These are phyloP conservation scores for Exidia glandulosa DNA, from an alignment of 768 basidiomycete genomes.

Conservation along the genomic window DNA sequence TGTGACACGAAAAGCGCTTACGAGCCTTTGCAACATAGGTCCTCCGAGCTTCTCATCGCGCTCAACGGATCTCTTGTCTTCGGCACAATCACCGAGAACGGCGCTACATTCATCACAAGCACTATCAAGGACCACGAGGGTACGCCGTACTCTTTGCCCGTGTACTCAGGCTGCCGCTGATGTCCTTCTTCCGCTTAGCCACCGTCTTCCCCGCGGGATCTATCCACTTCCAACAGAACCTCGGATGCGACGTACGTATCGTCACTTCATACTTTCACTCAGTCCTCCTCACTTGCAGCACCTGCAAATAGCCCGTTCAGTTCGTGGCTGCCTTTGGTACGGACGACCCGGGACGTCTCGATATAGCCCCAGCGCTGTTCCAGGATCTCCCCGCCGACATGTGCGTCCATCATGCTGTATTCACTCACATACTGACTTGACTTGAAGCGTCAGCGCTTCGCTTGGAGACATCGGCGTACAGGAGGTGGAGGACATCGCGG, in stretches of 20 bases:
- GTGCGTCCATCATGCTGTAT: not conserved
- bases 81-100: not conserved
- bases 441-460: conserved; percentile 17
- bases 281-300: not conserved
- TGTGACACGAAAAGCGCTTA: not conserved
- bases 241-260: conserved; percentile 10
- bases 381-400: conserved; percentile 2
- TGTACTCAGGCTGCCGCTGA: not conserved
- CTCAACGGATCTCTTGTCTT: not conserved
- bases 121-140: not conserved
- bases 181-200: conserved; percentile 5
- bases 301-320: conserved; percentile 14
- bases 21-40: not conserved
- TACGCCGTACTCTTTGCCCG: not conserved
- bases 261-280: too few relatives aligned
- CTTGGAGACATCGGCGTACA: conserved; percentile 19
- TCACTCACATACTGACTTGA: conserved; percentile 16
- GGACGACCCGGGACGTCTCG: conserved; percentile 17
- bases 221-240: conserved; percentile 20
- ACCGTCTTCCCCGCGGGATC: conserved; percentile 17
- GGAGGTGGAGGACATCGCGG: conserved; percentile 15
- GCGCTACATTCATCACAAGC: not conserved
- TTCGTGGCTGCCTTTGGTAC: conserved; percentile 20
- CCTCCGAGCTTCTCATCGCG: not conserved
- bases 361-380: conserved; percentile 18